Evolutionary conservation across 2,329 filamentous ascomycete genomes (phyloP).

Genomic region (Fusarium sp.): DNA sequence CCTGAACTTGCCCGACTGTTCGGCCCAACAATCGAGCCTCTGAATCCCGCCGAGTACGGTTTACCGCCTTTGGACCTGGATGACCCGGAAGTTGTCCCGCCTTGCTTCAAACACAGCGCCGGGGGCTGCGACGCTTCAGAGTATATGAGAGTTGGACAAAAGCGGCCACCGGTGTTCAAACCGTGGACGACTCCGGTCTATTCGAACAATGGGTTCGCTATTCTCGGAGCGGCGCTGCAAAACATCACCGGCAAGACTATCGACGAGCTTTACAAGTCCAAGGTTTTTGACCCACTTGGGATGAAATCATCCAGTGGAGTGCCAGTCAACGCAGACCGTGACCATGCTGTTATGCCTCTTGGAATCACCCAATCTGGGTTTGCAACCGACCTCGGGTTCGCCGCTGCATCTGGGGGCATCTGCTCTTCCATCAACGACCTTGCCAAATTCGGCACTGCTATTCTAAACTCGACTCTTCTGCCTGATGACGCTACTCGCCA

Average conservation of each 20-base stretch:
- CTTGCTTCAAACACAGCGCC: background rate
- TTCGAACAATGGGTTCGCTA: constrained; percentile 8
- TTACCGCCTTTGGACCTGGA: background rate
- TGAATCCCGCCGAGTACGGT: background rate
- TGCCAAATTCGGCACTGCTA: constrained; percentile 15
- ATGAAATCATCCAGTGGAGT: background rate
- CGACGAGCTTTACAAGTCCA: background rate
- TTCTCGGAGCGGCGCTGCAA: background rate
- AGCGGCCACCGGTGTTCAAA: constrained; percentile 3
- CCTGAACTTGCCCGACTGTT: background rate
- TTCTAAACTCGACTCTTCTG: constrained; percentile 49
- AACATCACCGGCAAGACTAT: constrained; percentile 7
- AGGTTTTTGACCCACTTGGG: constrained; percentile 7
- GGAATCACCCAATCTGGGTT: background rate
- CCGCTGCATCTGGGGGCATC: constrained; percentile 11
- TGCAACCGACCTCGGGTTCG: background rate
- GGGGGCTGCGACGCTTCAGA: background rate
- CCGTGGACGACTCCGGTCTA: constrained; percentile 7
- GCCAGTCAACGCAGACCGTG: background rate
- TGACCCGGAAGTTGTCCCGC: background rate
- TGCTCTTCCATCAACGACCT: constrained; percentile 17
- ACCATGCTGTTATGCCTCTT: background rate
- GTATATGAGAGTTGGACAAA: background rate
- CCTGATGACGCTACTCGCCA: constrained; percentile 51
- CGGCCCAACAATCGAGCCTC: background rate